Evolutionary conservation across 495 filamentous ascomycete species (phyloP).

Genomic region (Talaromyces wortmannii): DNA sequence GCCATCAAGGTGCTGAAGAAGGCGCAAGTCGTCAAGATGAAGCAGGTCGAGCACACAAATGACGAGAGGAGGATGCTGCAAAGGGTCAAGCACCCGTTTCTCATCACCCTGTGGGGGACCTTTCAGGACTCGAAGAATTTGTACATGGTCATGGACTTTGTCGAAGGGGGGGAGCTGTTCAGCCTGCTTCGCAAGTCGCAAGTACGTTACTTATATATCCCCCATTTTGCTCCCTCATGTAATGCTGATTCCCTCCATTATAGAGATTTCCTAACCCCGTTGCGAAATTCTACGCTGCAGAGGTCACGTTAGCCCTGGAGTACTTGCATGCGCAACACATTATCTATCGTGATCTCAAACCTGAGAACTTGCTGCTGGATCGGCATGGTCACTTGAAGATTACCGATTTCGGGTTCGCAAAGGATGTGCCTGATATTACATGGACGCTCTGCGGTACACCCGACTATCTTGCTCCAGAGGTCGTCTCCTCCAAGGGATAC

Average conservation of each 20-base stretch:
- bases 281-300: constrained; percentile 97
- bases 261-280: constrained; percentile 98
- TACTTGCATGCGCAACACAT: constrained; percentile 94
- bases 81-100: constrained; percentile 92
- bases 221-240: not conserved
- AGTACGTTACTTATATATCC: constrained; percentile 48
- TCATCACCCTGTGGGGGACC: constrained; percentile 96
- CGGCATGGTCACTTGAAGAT: constrained; percentile 97
- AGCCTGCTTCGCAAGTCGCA: constrained; percentile 93
- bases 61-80: constrained; percentile 93
- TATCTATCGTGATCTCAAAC: constrained; percentile 96
- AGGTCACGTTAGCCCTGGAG: constrained; percentile 91
- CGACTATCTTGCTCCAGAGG: constrained; percentile 97
- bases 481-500: constrained; percentile 95
- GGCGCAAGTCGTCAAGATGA: constrained; percentile 98
- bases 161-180: constrained; percentile 98
- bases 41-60: constrained; percentile 98
- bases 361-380: constrained; percentile 91
- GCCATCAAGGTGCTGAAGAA: constrained; percentile 98
- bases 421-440: constrained; percentile 96
- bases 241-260: not conserved
- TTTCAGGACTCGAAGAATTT: constrained; percentile 93
- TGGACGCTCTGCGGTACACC: constrained; percentile 98
- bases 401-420: constrained; percentile 98
- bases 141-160: constrained; percentile 99